Percentiles rank a stretch among this genome's conserved stretches.
Evolutionary conservation across 331 rosid genomes (phyloP).

Genomic region (Malus hybrid): DNA sequence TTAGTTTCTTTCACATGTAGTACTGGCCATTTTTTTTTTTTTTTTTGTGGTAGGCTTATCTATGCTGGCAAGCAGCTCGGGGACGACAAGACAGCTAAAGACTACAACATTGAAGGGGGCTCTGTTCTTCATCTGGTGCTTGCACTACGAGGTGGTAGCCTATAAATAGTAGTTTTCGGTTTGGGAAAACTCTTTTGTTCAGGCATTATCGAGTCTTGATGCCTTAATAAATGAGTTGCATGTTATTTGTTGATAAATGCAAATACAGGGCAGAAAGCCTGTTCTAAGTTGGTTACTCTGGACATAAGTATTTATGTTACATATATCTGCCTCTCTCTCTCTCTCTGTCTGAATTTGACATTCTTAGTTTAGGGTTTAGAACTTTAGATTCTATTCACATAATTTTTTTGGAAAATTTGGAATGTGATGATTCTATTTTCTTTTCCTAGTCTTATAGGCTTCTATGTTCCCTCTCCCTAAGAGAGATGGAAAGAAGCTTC

Average conservation of each 20-base stretch:
- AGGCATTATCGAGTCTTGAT: constrained; percentile 17
- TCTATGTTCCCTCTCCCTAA: no score
- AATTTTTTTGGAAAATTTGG: no score
- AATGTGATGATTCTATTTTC: no score
- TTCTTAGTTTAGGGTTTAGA: no score
- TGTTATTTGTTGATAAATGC: constrained; percentile 20
- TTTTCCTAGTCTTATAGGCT: no score
- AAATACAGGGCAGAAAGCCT: constrained; percentile 23
- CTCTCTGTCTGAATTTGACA: no score
- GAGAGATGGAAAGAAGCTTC: no score
- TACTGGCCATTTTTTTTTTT: not conserved
- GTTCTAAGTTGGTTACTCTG: constrained; percentile 14
- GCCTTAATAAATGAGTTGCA: constrained; percentile 17
- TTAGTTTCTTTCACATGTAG: not conserved
- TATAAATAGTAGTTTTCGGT: constrained; percentile 4
- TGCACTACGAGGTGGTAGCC: constrained; percentile 79
- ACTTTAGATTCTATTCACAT: no score
- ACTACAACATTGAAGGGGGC: constrained; percentile 97
- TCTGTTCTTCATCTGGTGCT: constrained; percentile 96
- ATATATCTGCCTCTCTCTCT: not conserved
- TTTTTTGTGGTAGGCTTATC: constrained; percentile 45
- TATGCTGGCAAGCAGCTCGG: constrained; percentile 89
- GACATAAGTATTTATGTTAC: constrained; percentile 9
- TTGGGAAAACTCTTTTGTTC: not conserved
- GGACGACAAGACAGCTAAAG: constrained; percentile 87